phyloP scores from a whole-genome alignment of 805 yeast genomes.

The Wickerhamomyces ciferrii region DNA sequence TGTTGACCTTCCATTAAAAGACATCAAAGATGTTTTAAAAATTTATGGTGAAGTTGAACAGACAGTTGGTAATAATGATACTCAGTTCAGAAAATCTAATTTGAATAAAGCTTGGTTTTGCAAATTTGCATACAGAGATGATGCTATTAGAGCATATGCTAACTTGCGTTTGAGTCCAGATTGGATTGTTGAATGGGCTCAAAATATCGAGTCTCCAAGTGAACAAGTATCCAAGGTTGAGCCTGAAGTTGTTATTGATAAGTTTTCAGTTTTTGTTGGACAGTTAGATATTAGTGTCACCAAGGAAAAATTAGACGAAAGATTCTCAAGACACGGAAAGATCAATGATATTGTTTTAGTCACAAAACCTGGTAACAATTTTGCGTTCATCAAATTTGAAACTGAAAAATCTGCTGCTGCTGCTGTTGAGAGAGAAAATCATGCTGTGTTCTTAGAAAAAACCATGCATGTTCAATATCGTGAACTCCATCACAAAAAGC shows the following conservation, averaged over 20 bases:
- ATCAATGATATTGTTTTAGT: constrained; percentile 53
- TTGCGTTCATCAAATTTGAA: constrained; percentile 69
- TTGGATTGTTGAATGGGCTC: constrained; percentile 82
- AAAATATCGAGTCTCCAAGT: constrained; percentile 58
- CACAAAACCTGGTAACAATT: constrained; percentile 42
- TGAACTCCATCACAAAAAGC: constrained; percentile 40
- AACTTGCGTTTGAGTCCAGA: constrained; percentile 46
- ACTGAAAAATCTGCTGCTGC: constrained; percentile 74
- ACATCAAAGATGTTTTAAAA: constrained; percentile 34
- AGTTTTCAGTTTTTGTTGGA: constrained; percentile 73
- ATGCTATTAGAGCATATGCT: constrained; percentile 83
- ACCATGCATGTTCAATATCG: constrained; percentile 85
- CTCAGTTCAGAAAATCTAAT: constrained; percentile 23
- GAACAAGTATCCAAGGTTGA: constrained; percentile 13
- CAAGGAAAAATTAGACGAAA: constrained; percentile 46
- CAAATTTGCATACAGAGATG: constrained; percentile 77
- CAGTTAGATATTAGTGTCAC: constrained; percentile 55
- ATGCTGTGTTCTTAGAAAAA: constrained; percentile 63
- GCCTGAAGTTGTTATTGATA: constrained; percentile 51
- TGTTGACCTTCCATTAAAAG: constrained; percentile 20
- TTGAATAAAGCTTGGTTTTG: constrained; percentile 57
- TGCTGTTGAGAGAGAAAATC: constrained; percentile 84
- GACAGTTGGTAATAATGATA: constrained; percentile 38
- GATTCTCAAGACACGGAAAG: constrained; percentile 66
- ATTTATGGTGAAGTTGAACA: constrained; percentile 77